These are phyloP conservation scores for Thalia dealbata DNA, from an alignment of 176 grass and related monocot species.

Conservation along the genomic window DNA sequence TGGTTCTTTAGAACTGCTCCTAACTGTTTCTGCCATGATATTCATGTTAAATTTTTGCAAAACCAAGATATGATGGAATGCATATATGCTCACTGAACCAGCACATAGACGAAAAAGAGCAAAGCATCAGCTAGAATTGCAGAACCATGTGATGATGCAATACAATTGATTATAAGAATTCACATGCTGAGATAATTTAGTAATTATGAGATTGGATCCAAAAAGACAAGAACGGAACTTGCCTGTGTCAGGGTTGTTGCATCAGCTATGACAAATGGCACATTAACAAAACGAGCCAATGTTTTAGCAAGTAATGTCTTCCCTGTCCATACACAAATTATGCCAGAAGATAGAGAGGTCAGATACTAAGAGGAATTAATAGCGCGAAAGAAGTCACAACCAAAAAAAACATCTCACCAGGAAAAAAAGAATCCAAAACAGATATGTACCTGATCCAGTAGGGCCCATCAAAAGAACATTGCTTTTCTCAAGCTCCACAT, in stretches of 20 bases:
- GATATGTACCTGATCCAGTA: constrained; percentile 77
- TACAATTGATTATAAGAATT: background rate
- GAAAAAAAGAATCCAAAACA: constrained; percentile 16
- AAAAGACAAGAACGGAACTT: constrained; percentile 35
- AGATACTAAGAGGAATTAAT: background rate
- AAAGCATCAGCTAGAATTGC: background rate
- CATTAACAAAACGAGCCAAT: constrained; percentile 98
- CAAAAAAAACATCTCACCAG: background rate
- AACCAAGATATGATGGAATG: background rate
- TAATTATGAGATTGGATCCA: background rate
- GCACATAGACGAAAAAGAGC: background rate
- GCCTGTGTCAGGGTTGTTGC: constrained; percentile 97
- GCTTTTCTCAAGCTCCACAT: constrained; percentile 96
- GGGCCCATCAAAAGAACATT: constrained; percentile 95
- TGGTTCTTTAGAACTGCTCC: background rate
- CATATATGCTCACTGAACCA: background rate
- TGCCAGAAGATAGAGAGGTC: background rate
- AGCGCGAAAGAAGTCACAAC: constrained; percentile 9
- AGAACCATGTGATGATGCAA: background rate
- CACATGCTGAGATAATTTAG: background rate
- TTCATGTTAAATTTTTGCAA: background rate
- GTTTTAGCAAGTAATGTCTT: constrained; percentile 99
- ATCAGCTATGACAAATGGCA: constrained; percentile 99
- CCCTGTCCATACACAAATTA: constrained; percentile 35
- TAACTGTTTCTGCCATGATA: no score